Base-by-base conservation (phyloP, 768 basidiomycete species). In the Rhizopogon roseolus region DNA sequence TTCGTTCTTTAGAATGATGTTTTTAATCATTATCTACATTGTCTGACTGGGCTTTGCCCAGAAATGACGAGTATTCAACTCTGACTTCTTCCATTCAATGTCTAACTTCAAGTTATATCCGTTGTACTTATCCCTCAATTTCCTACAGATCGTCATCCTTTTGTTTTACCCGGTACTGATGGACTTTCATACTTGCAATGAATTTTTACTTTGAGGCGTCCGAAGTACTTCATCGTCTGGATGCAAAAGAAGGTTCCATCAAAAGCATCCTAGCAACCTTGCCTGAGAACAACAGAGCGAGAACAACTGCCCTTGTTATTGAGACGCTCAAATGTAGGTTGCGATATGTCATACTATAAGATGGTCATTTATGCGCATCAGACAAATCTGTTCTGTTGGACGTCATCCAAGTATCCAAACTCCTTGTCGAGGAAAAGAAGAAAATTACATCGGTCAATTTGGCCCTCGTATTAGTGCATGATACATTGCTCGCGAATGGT, bases 161-260 rank as follows among this genome's bases (percentile, higher is more conserved):
- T 46, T 49, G 50, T 49, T 49, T 49, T 57, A 32, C 25, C 38
- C 43, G 10, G 57, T 52, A 48, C 46, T 50, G 45, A 61, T 67
- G 49, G 55, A 65, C 50, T 59, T 54, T 41, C 58, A 64, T 66
- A 59, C 51, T 62, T 54, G 51, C 65, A 71, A 96, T 97, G 94
- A 95, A 95, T 76, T 94, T 96, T 74, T 97, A 97, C 75, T 93
- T 93, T 74, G 86, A 91, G 68, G 91, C 93, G 59, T 87, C 87
- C 60, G 79, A 84, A 63, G 78, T 85, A 5, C 75, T 98, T 62
- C 93, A 96, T 66, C 86, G 85, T 60, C 79, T 98, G 55, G 90
- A 95, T 66, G 80, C 83, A 41, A 93, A 88, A 67, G 79, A 93
- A 68, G 94, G 93, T n/a, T 95, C 92, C 13, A 88, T 98, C 64